Percentiles rank a stretch among this genome's conserved stretches.
Conservation (phyloP, 2,329 filamentous ascomycete genomes). For the Aspergillus japonicus region DNA sequence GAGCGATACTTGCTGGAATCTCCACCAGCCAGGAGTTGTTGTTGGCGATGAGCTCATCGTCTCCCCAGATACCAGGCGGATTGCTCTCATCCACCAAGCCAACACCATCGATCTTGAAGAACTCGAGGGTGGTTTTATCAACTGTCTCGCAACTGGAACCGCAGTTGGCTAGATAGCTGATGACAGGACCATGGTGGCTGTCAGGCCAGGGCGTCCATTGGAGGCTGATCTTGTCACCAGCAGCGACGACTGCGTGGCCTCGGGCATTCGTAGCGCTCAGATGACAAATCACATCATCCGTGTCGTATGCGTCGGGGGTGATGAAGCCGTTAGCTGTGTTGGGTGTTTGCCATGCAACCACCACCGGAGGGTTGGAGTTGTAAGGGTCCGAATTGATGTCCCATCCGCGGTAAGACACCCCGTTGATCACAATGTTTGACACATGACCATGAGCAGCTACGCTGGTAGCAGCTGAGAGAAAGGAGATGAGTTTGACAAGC, state of each 20-base stretch:
- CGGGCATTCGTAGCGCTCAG: slow-evolving; percentile 51
- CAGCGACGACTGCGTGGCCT: slow-evolving; percentile 55
- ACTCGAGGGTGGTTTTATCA: slow-evolving; percentile 53
- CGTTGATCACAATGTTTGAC: slow-evolving; percentile 21
- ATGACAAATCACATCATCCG: slow-evolving; percentile 60
- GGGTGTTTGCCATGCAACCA: slow-evolving; percentile 54
- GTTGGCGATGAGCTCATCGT: slow-evolving; percentile 50
- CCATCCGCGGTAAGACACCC: slow-evolving; percentile 20
- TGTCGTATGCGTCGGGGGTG: slow-evolving; percentile 39
- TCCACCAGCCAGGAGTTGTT: slow-evolving; percentile 50
- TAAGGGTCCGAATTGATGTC: slow-evolving; percentile 35
- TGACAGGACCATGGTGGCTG: slow-evolving; percentile 60
- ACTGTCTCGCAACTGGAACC: slow-evolving; percentile 53
- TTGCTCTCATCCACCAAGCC: slow-evolving; percentile 48
- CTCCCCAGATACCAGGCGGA: slow-evolving; percentile 51
- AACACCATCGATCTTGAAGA: slow-evolving; percentile 60
- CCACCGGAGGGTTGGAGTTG: slow-evolving; percentile 33
- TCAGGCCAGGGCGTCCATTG: slow-evolving; percentile 65
- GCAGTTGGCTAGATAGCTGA: slow-evolving; percentile 61
- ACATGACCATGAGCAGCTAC: slow-evolving; percentile 17
- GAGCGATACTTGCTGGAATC: slow-evolving; percentile 44
- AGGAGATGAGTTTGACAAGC: neutral
- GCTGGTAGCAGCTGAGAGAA: neutral
- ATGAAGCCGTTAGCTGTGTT: slow-evolving; percentile 55
- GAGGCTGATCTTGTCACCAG: slow-evolving; percentile 57